Percentiles rank a stretch among this genome's conserved stretches.
These are phyloP conservation scores for Boletus coccyginus DNA, from an alignment of 768 basidiomycete genomes.

Conservation along the genomic window DNA sequence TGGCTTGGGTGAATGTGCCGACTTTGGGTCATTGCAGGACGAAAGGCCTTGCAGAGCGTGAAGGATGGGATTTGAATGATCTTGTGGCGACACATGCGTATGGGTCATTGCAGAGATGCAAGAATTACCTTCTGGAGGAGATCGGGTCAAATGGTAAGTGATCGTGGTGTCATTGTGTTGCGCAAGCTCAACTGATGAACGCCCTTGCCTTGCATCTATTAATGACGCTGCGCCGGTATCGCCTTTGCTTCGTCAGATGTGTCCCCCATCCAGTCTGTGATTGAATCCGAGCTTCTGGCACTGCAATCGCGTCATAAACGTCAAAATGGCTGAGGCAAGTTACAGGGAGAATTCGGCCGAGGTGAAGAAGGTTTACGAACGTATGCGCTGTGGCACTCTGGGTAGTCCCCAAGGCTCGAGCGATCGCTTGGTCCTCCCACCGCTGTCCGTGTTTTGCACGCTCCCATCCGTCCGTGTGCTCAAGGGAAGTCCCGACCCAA, in stretches of 20 bases:
- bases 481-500: slow-evolving; percentile 26
- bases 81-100: slow-evolving; percentile 41
- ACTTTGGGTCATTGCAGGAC: slow-evolving; percentile 30
- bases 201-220: not conserved
- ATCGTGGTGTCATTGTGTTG: not conserved
- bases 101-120: slow-evolving; percentile 36
- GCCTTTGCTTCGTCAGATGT: slow-evolving; percentile 17
- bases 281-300: slow-evolving; percentile 31
- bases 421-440: slow-evolving; percentile 36
- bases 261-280: slow-evolving; percentile 2
- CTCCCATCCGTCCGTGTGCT: slow-evolving; percentile 44
- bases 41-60: slow-evolving; percentile 27
- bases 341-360: slow-evolving; percentile 31
- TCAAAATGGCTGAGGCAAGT: slow-evolving; percentile 25
- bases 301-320: slow-evolving; percentile 26
- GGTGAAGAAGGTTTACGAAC: slow-evolving; percentile 44
- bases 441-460: slow-evolving; percentile 45
- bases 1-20: not conserved
- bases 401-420: not conserved
- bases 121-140: slow-evolving; percentile 38
- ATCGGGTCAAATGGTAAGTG: slow-evolving; percentile 38
- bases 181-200: not conserved
- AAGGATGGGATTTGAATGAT: slow-evolving; percentile 45
- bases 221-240: no score
- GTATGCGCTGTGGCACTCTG: slow-evolving; percentile 37